Evolutionary conservation across 1,284 basidiomycete species (phyloP).

Genomic region (Bjerkandera adusta): DNA sequence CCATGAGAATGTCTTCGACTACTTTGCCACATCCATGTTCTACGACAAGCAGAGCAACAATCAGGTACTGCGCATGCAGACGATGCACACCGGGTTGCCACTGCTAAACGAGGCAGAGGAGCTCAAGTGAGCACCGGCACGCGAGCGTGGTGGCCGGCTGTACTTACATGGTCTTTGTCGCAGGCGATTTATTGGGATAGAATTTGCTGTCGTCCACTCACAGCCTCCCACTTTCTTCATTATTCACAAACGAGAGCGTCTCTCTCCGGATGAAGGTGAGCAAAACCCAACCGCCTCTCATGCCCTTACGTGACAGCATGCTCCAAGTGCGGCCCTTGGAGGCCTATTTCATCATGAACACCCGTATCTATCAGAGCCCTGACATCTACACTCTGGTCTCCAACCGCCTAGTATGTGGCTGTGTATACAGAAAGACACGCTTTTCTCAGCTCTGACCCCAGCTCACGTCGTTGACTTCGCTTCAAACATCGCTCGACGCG

Average conservation of each 20-base stretch:
- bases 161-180: background rate
- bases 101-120: slow-evolving; percentile 76
- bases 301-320: slow-evolving; percentile 3
- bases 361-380: slow-evolving; percentile 83
- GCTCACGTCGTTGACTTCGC: slow-evolving; percentile 69
- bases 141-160: background rate
- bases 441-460: slow-evolving; percentile 31
- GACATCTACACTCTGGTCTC: slow-evolving; percentile 80
- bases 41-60: slow-evolving; percentile 91
- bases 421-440: slow-evolving; percentile 3
- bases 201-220: slow-evolving; percentile 79
- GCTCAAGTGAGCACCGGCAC: slow-evolving; percentile 53
- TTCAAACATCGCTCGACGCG: slow-evolving; percentile 71
- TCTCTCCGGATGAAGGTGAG: slow-evolving; percentile 78
- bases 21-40: slow-evolving; percentile 84
- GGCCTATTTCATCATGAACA: slow-evolving; percentile 83
- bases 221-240: slow-evolving; percentile 78
- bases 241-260: slow-evolving; percentile 80
- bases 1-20: slow-evolving; percentile 77
- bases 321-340: slow-evolving; percentile 67
- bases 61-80: slow-evolving; percentile 87
- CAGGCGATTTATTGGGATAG: slow-evolving; percentile 80
- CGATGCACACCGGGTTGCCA: slow-evolving; percentile 72
- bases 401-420: slow-evolving; percentile 65
- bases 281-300: slow-evolving; percentile 13